These are phyloP conservation scores for Alternaria sp. DNA, from an alignment of 2,329 filamentous ascomycete species.

Conservation along the genomic window DNA sequence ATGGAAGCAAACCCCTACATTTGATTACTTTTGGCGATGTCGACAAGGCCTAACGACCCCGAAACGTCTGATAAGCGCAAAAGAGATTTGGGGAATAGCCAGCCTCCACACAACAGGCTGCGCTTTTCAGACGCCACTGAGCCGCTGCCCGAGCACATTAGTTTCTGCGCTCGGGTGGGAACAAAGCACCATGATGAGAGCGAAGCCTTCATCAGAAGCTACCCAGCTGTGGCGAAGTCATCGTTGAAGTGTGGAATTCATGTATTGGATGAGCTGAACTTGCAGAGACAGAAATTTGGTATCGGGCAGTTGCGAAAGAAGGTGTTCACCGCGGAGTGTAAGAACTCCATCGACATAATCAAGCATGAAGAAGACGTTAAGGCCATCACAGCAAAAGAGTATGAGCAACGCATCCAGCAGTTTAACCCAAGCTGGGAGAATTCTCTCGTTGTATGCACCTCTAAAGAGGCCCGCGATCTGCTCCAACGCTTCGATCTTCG, in stretches of 20 bases:
- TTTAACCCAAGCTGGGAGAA: not conserved
- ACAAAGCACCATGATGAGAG: not conserved
- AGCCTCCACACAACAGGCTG: not conserved
- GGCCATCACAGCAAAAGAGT: not conserved
- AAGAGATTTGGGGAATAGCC: not conserved
- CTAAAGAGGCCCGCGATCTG: not conserved
- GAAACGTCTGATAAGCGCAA: accelerated
- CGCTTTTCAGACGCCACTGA: not conserved
- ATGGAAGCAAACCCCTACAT: not conserved
- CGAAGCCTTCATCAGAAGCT: not conserved
- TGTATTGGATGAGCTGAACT: not conserved
- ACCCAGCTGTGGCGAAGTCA: not conserved
- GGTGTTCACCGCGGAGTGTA: not conserved
- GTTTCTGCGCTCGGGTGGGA: accelerated
- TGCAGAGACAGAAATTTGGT: accelerated
- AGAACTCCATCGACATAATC: not conserved
- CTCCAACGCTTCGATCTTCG: not conserved
- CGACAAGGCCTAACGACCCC: not conserved
- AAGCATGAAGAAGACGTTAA: not conserved
- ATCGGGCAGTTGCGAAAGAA: not conserved
- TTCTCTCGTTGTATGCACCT: not conserved
- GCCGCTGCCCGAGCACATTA: accelerated
- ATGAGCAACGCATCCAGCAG: not conserved
- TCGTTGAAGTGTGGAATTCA: not conserved
- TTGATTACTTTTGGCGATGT: not conserved